phyloP scores from a whole-genome alignment of 2,329 filamentous ascomycete genomes.

The Stagonosporopsis vannaccii region DNA sequence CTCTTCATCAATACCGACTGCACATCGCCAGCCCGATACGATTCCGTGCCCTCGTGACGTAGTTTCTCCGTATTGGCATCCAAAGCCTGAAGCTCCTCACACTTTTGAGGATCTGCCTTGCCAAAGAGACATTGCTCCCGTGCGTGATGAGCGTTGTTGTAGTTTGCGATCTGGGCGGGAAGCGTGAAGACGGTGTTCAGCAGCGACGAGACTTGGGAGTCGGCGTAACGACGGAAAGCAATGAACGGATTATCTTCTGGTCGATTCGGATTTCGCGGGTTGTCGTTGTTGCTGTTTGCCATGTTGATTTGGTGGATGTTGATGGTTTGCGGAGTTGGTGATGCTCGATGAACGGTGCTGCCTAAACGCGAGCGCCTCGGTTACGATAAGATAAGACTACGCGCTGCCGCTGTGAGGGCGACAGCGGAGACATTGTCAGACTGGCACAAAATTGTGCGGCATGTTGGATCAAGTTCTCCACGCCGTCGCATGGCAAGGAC shows the following conservation, averaged over 20 bases:
- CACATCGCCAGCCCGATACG: conserved; percentile 37
- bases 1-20: conserved; percentile 39
- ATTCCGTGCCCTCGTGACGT: conserved; percentile 34
- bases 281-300: conserved; percentile 33
- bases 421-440: no score
- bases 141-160: conserved; percentile 40
- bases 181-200: conserved; percentile 60
- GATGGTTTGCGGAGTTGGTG: conserved; percentile 14
- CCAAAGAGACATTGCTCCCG: conserved; percentile 45
- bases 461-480: no score
- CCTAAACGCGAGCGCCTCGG: conserved; percentile 17
- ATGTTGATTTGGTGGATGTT: conserved; percentile 24
- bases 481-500: no score
- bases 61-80: conserved; percentile 31
- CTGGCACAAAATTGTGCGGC: no score
- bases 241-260: conserved; percentile 62
- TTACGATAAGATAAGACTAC: conserved; percentile 15
- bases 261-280: conserved; percentile 23
- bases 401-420: no score
- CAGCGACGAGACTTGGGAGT: conserved; percentile 63
- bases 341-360: conserved; percentile 15
- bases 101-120: conserved; percentile 37
- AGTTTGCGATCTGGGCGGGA: conserved; percentile 40
- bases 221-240: conserved; percentile 67
- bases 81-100: conserved; percentile 35